Conservation (phyloP, 768 basidiomycete genomes). For the Kwoniella heveanensis region DNA sequence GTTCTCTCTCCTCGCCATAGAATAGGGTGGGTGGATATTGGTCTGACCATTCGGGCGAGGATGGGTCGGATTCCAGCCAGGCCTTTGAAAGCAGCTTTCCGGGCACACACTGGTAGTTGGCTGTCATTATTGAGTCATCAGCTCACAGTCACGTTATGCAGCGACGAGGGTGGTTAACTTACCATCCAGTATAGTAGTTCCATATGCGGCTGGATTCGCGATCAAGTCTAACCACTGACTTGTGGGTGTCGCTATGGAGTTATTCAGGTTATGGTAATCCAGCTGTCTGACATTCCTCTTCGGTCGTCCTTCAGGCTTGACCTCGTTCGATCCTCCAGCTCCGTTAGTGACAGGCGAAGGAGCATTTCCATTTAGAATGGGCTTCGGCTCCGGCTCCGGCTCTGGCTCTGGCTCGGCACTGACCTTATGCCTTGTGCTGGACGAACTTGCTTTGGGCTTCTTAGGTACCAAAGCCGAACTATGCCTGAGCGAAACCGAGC, state of each 20-base stretch:
- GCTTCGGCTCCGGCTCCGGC: no score
- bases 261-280: slow-evolving; percentile 53
- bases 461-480: slow-evolving; percentile 4
- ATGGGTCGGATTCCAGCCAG: slow-evolving; percentile 42
- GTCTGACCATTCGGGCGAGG: not conserved
- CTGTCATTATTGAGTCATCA: slow-evolving; percentile 4
- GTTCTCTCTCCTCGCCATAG: slow-evolving; percentile 61
- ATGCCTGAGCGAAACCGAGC: slow-evolving; percentile 5
- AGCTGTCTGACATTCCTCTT: slow-evolving; percentile 50
- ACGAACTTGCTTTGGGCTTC: slow-evolving; percentile 10
- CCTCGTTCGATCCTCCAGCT: no score
- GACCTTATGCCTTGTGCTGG: not conserved
- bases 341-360: not conserved
- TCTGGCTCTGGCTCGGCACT: not conserved
- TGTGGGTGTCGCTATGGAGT: slow-evolving; percentile 51
- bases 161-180: slow-evolving; percentile 9
- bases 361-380: not conserved
- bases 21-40: slow-evolving; percentile 33
- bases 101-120: slow-evolving; percentile 30
- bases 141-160: not conserved
- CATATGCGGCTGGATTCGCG: slow-evolving; percentile 47
- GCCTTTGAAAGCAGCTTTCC: slow-evolving; percentile 28
- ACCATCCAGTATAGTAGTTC: slow-evolving; percentile 42
- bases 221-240: slow-evolving; percentile 52
- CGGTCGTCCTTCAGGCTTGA: slow-evolving; percentile 23